phyloP scores from a whole-genome alignment of 257 asterid species.

The Solanum infundibuliforme region DNA sequence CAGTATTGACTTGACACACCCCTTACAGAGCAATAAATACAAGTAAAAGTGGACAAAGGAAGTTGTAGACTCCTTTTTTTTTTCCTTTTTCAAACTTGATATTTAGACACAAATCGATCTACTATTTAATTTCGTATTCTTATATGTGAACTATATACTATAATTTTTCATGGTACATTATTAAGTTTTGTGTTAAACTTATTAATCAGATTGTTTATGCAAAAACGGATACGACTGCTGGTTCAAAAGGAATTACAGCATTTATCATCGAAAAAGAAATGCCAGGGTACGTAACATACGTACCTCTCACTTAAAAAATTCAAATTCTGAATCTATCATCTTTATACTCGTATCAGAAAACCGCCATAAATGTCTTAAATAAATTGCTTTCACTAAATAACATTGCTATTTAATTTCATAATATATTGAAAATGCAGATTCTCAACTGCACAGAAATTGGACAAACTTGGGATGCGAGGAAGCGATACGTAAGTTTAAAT shows the following conservation, averaged over 20 bases:
- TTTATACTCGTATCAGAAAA: background rate
- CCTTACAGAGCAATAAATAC: background rate
- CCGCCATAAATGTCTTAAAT: background rate
- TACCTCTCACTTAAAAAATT: background rate
- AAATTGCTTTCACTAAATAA: background rate
- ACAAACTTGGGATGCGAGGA: constrained; percentile 98
- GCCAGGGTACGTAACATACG: constrained; percentile 54
- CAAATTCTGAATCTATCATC: background rate
- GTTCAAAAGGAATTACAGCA: constrained; percentile 90
- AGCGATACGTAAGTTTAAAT: constrained; percentile 80
- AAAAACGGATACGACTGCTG: constrained; percentile 75
- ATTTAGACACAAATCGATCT: background rate
- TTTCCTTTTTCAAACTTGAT: background rate
- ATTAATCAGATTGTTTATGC: constrained; percentile 84
- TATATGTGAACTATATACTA: too few species aligned
- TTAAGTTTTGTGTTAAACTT: background rate
- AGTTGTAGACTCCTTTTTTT: too few species aligned
- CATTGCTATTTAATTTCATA: background rate
- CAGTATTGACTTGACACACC: background rate
- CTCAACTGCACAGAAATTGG: constrained; percentile 94
- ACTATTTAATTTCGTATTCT: background rate
- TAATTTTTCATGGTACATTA: background rate
- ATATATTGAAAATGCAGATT: constrained; percentile 48
- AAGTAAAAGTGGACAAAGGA: too few species aligned
- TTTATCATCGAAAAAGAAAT: constrained; percentile 90